Conservation (phyloP, 106 monocot genomes). For the Acorus gramineus region DNA sequence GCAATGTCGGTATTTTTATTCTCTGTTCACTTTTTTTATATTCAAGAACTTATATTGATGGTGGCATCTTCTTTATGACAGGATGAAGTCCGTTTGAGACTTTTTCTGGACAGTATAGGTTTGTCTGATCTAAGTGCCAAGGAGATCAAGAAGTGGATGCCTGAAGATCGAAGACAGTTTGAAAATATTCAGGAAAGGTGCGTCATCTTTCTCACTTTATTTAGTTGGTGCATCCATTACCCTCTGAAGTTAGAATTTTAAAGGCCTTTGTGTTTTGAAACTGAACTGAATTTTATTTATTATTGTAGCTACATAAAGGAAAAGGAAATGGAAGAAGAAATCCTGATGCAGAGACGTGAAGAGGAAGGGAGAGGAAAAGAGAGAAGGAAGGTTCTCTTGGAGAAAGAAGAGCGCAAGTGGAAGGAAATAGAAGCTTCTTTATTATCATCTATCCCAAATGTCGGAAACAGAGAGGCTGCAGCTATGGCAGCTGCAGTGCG, state of each 20-base stretch:
- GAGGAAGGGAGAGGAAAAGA: slow-evolving; percentile 97
- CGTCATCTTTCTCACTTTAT: background rate
- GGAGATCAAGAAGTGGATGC: slow-evolving; percentile 98
- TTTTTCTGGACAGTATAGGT: slow-evolving; percentile 95
- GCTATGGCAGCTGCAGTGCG: slow-evolving; percentile 97
- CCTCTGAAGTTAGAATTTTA: no score
- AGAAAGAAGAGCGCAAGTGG: slow-evolving; percentile 98
- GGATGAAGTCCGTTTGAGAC: slow-evolving; percentile 97
- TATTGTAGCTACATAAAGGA: slow-evolving; percentile 79
- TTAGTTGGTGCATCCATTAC: background rate
- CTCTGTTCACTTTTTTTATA: background rate
- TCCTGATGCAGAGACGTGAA: slow-evolving; percentile 88
- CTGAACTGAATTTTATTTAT: background rate
- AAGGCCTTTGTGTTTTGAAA: no score
- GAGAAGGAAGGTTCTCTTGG: slow-evolving; percentile 83
- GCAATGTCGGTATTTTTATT: slow-evolving; percentile 1
- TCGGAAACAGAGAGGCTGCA: slow-evolving; percentile 82
- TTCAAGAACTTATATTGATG: background rate
- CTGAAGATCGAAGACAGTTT: slow-evolving; percentile 90
- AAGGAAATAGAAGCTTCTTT: slow-evolving; percentile 91
- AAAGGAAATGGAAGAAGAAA: slow-evolving; percentile 99
- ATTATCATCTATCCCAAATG: slow-evolving; percentile 85
- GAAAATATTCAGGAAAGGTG: slow-evolving; percentile 97
- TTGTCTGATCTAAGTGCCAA: slow-evolving; percentile 93
- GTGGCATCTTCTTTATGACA: slow-evolving; percentile 16